These are phyloP conservation scores for Botrytis squamosa DNA, from an alignment of 2,329 filamentous ascomycete genomes.

Conservation along the genomic window DNA sequence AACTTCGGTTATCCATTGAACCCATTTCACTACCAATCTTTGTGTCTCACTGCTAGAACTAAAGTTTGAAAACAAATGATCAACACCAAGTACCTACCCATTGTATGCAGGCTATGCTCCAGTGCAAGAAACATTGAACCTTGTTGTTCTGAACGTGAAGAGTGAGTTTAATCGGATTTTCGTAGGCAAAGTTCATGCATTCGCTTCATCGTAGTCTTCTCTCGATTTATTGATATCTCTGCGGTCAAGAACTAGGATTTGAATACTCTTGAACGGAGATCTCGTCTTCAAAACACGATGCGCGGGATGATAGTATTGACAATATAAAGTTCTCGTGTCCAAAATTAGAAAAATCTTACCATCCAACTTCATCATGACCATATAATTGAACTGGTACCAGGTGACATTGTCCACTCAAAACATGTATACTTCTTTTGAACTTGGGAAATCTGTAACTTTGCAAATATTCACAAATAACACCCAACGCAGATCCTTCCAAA, in stretches of 20 bases:
- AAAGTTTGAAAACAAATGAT: not conserved
- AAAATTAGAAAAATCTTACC: not conserved
- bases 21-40: not conserved
- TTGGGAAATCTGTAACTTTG: not conserved
- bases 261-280: no score
- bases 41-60: not conserved
- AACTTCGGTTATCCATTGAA: not conserved
- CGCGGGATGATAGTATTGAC: not conserved
- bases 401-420: not conserved
- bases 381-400: not conserved
- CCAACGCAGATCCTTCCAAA: not conserved
- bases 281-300: not conserved
- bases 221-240: not conserved
- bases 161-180: not conserved
- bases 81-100: not conserved
- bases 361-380: not conserved
- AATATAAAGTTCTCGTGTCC: not conserved
- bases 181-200: not conserved
- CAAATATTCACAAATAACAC: not conserved
- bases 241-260: not conserved
- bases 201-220: not conserved
- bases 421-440: not conserved
- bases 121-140: not conserved
- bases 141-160: not conserved
- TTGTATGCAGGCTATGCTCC: not conserved